A percentile compares a stretch with the other conserved stretches of the same genome.
Evolutionary conservation across 164 flowering plant species (phyloP).

Genomic region (Platanus orientalis): DNA sequence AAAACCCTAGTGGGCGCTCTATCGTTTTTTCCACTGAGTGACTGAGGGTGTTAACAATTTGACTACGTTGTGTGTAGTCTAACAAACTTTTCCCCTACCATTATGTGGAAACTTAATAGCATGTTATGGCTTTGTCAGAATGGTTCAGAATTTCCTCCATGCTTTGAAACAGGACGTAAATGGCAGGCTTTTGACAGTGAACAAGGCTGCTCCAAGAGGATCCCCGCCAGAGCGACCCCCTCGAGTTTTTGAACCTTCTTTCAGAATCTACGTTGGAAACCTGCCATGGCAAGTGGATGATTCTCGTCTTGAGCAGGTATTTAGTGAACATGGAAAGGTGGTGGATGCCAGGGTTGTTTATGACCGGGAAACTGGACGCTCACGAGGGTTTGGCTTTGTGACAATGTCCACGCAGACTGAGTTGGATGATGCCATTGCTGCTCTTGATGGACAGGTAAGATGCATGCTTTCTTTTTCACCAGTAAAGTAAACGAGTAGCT

Average conservation of each 20-base stretch:
- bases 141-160: neutral
- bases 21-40: neutral
- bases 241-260: conserved; percentile 38
- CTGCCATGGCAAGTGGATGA: conserved; percentile 62
- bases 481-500: neutral
- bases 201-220: conserved; percentile 89
- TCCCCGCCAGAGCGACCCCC: conserved; percentile 53
- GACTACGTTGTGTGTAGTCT: too few relatives aligned
- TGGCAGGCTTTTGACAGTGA: conserved; percentile 81
- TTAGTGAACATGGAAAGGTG: conserved; percentile 70
- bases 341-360: conserved; percentile 51
- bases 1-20: neutral
- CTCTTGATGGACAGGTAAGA: conserved; percentile 89
- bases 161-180: conserved; percentile 48
- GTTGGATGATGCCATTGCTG: conserved; percentile 79
- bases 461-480: neutral
- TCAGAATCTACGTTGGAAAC: conserved; percentile 59
- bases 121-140: neutral
- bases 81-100: neutral
- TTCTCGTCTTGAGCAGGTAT: conserved; percentile 52
- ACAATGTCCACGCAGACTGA: conserved; percentile 62
- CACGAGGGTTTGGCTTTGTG: conserved; percentile 73
- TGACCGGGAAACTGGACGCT: conserved; percentile 57
- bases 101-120: neutral
- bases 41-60: neutral